Base-by-base conservation (phyloP, 441 rosid species). In the Gossypium aridum region DNA sequence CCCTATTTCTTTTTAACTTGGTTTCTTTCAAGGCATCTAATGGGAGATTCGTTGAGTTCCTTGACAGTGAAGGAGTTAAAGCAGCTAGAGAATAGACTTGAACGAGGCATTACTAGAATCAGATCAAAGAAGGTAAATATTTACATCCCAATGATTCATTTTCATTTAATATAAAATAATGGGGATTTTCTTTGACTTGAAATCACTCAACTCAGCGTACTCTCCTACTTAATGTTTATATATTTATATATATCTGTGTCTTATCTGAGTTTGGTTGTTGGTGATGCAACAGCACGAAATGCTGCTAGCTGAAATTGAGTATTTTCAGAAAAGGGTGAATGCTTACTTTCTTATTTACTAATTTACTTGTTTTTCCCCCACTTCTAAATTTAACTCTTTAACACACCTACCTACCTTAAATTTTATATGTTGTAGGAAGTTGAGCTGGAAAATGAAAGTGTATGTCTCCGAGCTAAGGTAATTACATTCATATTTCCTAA, bases 41-140 rank as follows among this genome's bases (percentile, higher is more conserved):
- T 92, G 98, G 97, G 99, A 19, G 99, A 91, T 66, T 85, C 97
- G 34, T 77, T 93, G 83, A 90, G 97, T 75, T 64, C 90, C 75
- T 84, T 93, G 59, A 86, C 88, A 64, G 92, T 93, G 73, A 96
- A 93, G 84, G 99, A 96, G 86, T 89, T 96, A 59, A 96, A 91
- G 87, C 97, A 93, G 74, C 84, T 96, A 69, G 99, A 96, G 84
- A 92, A 90, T 57, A 91, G 96, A 80, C 97, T 96, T 70, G 99
- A 96, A 77, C 86, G 96, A 60, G 98, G 98, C 77, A 87, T 96
- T 64, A 83, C 93, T 1, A 83, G 98, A 77, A 93, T 96, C 82
- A 91, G 98, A 76, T 91, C 99, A 65, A 96, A 96, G 87, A 96
- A 96, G 93, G 99, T 93, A 87, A 60, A 31, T 31, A 4, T 31